These are phyloP conservation scores for Zelopaecilomyces penicillatus DNA, from an alignment of 2,329 filamentous ascomycete genomes.

Conservation along the genomic window DNA sequence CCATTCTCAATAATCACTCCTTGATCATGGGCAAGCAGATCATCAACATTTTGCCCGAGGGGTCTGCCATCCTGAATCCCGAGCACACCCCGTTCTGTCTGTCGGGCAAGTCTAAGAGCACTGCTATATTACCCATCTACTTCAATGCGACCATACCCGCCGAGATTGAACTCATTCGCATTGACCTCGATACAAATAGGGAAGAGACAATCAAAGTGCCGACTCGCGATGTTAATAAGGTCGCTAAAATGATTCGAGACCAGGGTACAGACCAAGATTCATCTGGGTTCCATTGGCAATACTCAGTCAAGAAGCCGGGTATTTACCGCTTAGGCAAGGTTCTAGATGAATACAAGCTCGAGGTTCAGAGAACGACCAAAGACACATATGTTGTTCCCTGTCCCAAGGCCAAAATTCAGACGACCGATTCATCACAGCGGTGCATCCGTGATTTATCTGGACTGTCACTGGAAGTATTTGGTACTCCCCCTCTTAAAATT, in stretches of 20 bases:
- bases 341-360: constrained; percentile 86
- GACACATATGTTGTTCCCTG: constrained; percentile 82
- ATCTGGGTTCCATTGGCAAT: constrained; percentile 59
- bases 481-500: constrained; percentile 84
- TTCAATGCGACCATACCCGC: constrained; percentile 92
- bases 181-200: constrained; percentile 71
- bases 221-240: constrained; percentile 62
- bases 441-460: constrained; percentile 86
- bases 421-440: constrained; percentile 53
- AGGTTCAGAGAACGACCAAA: constrained; percentile 68
- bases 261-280: constrained; percentile 55
- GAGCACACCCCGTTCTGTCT: constrained; percentile 75
- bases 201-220: constrained; percentile 75
- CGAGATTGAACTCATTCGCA: constrained; percentile 78
- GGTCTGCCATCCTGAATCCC: constrained; percentile 84
- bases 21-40: constrained; percentile 95
- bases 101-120: constrained; percentile 49
- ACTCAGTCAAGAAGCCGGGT: constrained; percentile 75
- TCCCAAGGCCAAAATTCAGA: constrained; percentile 67
- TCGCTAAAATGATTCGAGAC: constrained; percentile 60
- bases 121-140: constrained; percentile 67
- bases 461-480: constrained; percentile 71
- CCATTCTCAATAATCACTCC: constrained; percentile 83
- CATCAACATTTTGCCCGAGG: constrained; percentile 94
- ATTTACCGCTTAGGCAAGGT: constrained; percentile 80